Evolutionary conservation across 805 yeast species (phyloP), one percentile per base, ranked within the genome.

Genomic region (Starmerella etchellsii): DNA sequence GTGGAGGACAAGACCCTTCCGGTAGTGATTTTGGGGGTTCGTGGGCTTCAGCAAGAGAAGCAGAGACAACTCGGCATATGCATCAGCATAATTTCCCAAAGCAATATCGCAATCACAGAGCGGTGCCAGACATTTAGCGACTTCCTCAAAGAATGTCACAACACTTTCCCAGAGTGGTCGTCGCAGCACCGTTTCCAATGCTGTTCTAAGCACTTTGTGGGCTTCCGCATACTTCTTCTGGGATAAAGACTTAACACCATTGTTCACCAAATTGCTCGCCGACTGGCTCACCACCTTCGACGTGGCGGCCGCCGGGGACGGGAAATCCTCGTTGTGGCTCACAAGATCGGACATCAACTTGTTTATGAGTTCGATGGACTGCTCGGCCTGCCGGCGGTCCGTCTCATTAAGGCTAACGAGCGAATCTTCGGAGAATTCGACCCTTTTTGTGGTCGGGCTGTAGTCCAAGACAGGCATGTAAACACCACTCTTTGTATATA

Each of bases 81-180:
- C 69, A 18, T 62, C 62, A 6, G 60, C 59, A 61, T 63, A 63
- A 42, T 49, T 36, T 32, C 52, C 46, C 39, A 51, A 47, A 4
- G 55, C 55, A 49, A 62, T 53, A 46, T 64, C 55, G 15, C 65
- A 63, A 34, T 64, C 67, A 33, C 67, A 60, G 20, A 69, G 54
- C 27, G 58, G 57, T 26, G 53, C 57, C 37, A 63, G 46, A 36
- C 58, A 39, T 30, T 40, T 40, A 26, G 56, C 39, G 25, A 60
- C 50, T 44, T 66, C 69, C 25, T 59, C 63, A 22, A 63, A 46
- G 26, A 56, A 50, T 26, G 47, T 45, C 33, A 46, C 51, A 8
- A 60, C 51, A 16, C 63, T 49, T 47, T 65, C 70, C 64, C 66
- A 66, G 16, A 56, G 51, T 9, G 67, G 60, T 33, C 69, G 57